phyloP scores from a whole-genome alignment of 257 asterid species.

The Penstemon barbatus region DNA sequence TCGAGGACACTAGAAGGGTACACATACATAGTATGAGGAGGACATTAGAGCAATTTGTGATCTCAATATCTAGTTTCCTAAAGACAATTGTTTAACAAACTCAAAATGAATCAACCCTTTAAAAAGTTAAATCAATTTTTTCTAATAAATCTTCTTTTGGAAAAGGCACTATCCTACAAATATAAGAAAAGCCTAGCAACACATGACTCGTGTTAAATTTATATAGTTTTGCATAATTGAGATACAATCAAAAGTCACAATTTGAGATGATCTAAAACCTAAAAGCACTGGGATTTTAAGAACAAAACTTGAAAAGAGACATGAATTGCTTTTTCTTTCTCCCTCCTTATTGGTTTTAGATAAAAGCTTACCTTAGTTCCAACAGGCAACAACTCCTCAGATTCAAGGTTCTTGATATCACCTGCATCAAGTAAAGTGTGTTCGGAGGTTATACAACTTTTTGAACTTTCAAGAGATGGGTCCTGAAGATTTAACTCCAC shows the following conservation, averaged over 20 bases:
- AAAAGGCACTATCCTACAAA: background rate
- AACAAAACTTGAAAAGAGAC: background rate
- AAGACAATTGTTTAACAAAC: background rate
- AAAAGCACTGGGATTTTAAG: background rate
- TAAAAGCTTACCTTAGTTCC: conserved; percentile 29
- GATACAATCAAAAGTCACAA: background rate
- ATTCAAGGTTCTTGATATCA: conserved; percentile 15
- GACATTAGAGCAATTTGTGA: background rate
- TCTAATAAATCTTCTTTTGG: background rate
- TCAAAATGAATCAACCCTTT: background rate
- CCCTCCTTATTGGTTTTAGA: background rate
- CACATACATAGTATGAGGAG: background rate
- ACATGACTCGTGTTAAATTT: background rate
- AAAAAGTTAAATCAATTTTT: background rate
- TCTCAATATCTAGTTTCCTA: background rate
- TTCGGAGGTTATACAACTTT: conserved; percentile 18
- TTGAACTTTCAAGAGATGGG: conserved; percentile 31
- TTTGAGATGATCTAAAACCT: background rate
- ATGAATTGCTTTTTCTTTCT: background rate
- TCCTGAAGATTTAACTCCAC: conserved; percentile 24
- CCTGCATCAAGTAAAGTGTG: conserved; percentile 6
- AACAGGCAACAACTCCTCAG: conserved; percentile 26
- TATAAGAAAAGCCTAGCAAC: background rate
- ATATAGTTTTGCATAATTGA: background rate
- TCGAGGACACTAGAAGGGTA: background rate